Conservation (phyloP, 2,329 filamentous ascomycete genomes). For the Ramularia endophylla region DNA sequence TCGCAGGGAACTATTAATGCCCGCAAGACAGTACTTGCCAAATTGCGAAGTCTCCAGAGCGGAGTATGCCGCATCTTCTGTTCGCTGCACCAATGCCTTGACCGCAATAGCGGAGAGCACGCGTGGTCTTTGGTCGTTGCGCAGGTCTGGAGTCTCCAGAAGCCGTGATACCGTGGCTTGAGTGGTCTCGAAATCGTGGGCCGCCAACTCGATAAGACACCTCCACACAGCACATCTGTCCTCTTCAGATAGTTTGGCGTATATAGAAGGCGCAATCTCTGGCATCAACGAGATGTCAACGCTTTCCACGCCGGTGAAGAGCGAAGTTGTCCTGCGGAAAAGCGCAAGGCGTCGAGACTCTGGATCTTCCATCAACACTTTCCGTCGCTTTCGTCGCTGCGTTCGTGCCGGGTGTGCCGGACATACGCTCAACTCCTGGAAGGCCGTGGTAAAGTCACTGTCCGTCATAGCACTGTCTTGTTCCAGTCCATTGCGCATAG, state of each 20-base stretch:
- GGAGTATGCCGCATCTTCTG: conserved; percentile 30
- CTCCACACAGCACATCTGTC: conserved; percentile 23
- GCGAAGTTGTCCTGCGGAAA: neutral
- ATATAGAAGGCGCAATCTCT: conserved; percentile 15
- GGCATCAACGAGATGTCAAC: conserved; percentile 15
- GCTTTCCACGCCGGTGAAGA: conserved; percentile 17
- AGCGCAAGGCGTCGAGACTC: neutral
- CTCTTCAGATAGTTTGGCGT: conserved; percentile 15
- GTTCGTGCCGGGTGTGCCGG: neutral
- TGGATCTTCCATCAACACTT: conserved; percentile 4
- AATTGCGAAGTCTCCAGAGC: conserved; percentile 45
- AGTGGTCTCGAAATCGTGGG: conserved; percentile 8
- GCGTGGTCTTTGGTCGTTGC: conserved; percentile 53
- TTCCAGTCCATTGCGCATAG: conserved; percentile 15
- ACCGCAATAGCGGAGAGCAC: conserved; percentile 67
- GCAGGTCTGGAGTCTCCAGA: conserved; percentile 36
- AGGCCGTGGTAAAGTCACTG: conserved; percentile 14
- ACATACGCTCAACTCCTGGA: conserved; percentile 16
- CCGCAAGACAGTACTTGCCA: conserved; percentile 76
- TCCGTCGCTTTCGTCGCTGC: conserved; percentile 15
- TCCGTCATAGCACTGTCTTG: conserved; percentile 23
- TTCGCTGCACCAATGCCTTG: conserved; percentile 64
- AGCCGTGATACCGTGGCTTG: conserved; percentile 18
- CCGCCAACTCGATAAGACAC: conserved; percentile 17
- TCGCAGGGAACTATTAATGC: conserved; percentile 73